phyloP scores from a whole-genome alignment of 495 filamentous ascomycete species.

The Aspergillus bridgeri region DNA sequence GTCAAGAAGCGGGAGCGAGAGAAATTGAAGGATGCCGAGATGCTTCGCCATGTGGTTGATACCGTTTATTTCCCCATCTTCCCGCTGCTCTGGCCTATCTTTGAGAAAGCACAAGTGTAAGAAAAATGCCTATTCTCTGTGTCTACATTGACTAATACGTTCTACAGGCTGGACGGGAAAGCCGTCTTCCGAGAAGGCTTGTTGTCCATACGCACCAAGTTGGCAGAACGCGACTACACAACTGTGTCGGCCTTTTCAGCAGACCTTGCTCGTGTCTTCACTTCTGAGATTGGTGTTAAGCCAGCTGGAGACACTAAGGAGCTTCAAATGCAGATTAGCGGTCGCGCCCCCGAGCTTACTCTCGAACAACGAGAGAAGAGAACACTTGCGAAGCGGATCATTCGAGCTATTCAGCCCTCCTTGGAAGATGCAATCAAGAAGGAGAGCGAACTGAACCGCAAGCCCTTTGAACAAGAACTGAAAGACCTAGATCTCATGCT shows the following conservation, averaged over 20 bases:
- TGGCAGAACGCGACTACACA: constrained; percentile 70
- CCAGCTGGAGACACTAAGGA: constrained; percentile 50
- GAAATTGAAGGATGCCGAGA: constrained; percentile 72
- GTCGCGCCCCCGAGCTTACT: constrained; percentile 53
- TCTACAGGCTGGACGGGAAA: constrained; percentile 68
- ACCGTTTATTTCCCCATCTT: constrained; percentile 85
- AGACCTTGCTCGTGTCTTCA: constrained; percentile 70
- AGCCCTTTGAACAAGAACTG: constrained; percentile 63
- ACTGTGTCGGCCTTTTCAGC: constrained; percentile 69
- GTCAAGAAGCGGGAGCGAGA: constrained; percentile 68
- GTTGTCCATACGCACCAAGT: constrained; percentile 55
- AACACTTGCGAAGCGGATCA: constrained; percentile 75
- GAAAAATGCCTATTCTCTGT: constrained; percentile 26
- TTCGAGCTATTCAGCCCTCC: constrained; percentile 72
- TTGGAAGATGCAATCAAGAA: constrained; percentile 73
- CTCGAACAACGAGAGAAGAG: constrained; percentile 63
- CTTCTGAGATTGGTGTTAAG: constrained; percentile 57
- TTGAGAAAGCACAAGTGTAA: constrained; percentile 75
- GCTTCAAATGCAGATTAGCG: constrained; percentile 51
- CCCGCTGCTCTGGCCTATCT: constrained; percentile 70
- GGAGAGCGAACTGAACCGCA: constrained; percentile 72
- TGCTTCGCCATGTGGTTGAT: constrained; percentile 74
- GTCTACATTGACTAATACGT: constrained; percentile 24
- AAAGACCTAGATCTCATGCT: constrained; percentile 71
- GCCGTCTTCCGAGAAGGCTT: constrained; percentile 66